Evolutionary conservation across 1,284 basidiomycete genomes (phyloP).

Genomic region (Malassezia japonica): DNA sequence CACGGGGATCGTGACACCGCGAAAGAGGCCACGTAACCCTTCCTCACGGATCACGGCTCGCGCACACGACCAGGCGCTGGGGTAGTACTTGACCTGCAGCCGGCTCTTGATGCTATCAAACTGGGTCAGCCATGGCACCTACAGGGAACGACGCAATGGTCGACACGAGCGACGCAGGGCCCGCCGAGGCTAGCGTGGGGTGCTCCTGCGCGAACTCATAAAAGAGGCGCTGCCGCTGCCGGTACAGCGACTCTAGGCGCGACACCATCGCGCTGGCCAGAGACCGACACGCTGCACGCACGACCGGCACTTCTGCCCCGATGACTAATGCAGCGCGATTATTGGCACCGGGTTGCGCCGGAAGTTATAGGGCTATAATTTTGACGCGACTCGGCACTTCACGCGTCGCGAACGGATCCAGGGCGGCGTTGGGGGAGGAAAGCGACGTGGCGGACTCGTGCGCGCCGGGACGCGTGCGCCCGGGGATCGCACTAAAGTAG

Average conservation of each 20-base stretch:
- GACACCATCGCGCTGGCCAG: not conserved
- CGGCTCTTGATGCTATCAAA: conserved; percentile 44
- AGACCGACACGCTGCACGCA: too few relatives aligned
- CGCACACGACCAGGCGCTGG: conserved; percentile 39
- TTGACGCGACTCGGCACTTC: conserved; percentile 8
- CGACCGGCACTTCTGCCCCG: too few relatives aligned
- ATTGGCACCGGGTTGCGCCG: too few relatives aligned
- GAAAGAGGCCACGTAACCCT: conserved; percentile 80
- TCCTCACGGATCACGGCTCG: conserved; percentile 64
- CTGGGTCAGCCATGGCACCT: conserved; percentile 9
- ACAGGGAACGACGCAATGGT: conserved; percentile 44
- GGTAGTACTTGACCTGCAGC: conserved; percentile 44
- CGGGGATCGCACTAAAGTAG: not conserved
- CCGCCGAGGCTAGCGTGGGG: conserved; percentile 42
- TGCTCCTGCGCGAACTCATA: conserved; percentile 16
- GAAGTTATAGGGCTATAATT: not conserved
- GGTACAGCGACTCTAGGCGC: conserved; percentile 6
- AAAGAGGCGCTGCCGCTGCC: not conserved
- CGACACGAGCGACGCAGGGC: conserved; percentile 43
- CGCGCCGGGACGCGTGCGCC: not conserved
- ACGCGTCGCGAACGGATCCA: conserved; percentile 6
- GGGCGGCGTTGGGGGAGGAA: not conserved
- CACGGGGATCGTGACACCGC: conserved; percentile 78
- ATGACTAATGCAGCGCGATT: not conserved
- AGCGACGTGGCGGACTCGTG: not conserved